Conservation (phyloP, 2,329 filamentous ascomycete species). For the Fusarium sp. region DNA sequence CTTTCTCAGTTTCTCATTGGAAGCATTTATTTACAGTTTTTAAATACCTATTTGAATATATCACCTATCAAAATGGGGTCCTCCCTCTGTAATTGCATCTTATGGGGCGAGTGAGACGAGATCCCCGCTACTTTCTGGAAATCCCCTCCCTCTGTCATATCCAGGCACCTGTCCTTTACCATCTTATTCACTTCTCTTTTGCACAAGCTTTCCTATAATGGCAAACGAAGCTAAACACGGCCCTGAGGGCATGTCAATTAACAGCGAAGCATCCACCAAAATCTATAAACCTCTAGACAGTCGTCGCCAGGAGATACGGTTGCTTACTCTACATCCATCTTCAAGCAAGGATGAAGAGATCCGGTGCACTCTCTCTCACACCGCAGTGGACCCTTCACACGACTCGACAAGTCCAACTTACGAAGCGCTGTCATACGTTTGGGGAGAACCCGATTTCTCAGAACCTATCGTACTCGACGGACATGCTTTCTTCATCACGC, state of each 20-base stretch:
- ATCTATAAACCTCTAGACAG: slow-evolving; percentile 11
- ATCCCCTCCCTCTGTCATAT: too few species aligned
- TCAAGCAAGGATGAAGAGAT: not conserved
- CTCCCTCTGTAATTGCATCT: too few species aligned
- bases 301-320: not conserved
- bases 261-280: not conserved
- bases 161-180: too few species aligned
- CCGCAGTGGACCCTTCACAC: not conserved
- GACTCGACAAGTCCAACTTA: not conserved
- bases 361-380: not conserved
- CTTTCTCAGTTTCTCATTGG: too few species aligned
- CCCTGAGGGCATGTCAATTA: not conserved
- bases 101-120: too few species aligned
- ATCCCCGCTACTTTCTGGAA: too few species aligned
- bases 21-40: too few species aligned
- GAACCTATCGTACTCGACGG: slow-evolving; percentile 3
- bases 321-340: slow-evolving; percentile 6
- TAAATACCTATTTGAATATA: too few species aligned
- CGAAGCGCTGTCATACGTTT: slow-evolving; percentile 32
- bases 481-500: slow-evolving; percentile 5
- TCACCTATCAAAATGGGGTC: too few species aligned
- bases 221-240: fast-evolving
- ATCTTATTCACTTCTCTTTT: too few species aligned
- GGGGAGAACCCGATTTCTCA: slow-evolving; percentile 10
- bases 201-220: not conserved